Evolutionary conservation across 139 green algal genomes (phyloP).

Genomic region (Coelastrella sp.): DNA sequence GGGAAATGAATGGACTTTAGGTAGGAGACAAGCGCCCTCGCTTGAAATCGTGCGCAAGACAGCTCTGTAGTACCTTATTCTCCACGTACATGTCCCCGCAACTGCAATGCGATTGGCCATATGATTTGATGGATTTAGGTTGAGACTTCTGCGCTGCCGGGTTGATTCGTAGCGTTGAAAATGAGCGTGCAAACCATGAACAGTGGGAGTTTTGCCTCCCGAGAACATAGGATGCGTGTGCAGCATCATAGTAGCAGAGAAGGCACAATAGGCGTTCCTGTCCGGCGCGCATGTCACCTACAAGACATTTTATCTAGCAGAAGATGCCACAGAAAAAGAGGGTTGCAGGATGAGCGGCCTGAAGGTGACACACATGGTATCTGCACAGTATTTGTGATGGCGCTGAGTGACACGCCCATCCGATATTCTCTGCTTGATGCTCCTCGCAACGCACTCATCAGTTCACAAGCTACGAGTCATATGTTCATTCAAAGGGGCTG

Average conservation of each 20-base stretch:
- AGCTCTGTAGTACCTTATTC: not conserved
- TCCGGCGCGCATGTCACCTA: not conserved
- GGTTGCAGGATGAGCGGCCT: not conserved
- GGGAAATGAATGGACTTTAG: not conserved
- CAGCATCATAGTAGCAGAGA: constrained; percentile 1
- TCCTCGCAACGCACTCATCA: too few species aligned
- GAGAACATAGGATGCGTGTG: not conserved
- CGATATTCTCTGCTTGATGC: not conserved
- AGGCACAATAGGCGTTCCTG: not conserved
- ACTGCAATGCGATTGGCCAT: too few species aligned
- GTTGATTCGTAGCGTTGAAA: too few species aligned
- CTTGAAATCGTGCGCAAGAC: not conserved
- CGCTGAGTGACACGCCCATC: not conserved
- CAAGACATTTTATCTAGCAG: not conserved
- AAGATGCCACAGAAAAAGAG: not conserved
- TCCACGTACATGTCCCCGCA: too few species aligned
- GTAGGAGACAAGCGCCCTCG: not conserved
- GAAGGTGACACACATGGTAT: not conserved
- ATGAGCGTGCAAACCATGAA: not conserved
- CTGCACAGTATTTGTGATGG: constrained; percentile 9
- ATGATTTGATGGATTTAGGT: not conserved
- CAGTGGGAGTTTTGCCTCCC: not conserved
- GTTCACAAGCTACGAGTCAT: too few species aligned
- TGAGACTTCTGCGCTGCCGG: too few species aligned
- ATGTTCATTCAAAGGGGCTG: too few species aligned